Evolutionary conservation across 495 filamentous ascomycete species (phyloP).

Genomic region (Penicillium angulare): DNA sequence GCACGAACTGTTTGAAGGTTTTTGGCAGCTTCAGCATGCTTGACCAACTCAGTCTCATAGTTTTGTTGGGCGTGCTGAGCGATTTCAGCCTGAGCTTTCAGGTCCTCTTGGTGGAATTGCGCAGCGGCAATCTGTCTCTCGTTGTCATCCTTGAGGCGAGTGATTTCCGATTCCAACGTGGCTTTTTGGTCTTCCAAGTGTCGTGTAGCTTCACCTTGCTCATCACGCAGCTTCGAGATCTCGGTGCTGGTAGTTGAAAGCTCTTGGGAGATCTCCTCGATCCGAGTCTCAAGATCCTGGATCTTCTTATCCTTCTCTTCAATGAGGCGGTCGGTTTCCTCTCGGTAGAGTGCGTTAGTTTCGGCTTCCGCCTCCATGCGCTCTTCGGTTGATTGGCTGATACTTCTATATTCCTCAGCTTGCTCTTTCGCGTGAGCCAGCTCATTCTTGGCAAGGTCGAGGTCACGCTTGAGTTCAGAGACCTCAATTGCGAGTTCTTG

Average conservation of each 20-base stretch:
- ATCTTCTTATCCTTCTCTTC: constrained; percentile 74
- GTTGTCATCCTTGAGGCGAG: constrained; percentile 81
- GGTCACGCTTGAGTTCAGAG: constrained; percentile 75
- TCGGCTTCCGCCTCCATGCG: constrained; percentile 76
- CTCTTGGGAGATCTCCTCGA: constrained; percentile 79
- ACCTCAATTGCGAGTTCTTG: constrained; percentile 82
- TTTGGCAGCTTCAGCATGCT: constrained; percentile 90
- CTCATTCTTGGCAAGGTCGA: constrained; percentile 73
- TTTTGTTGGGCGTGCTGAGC: constrained; percentile 89
- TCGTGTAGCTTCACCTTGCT: constrained; percentile 70
- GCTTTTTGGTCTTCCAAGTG: constrained; percentile 77
- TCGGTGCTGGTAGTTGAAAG: constrained; percentile 76
- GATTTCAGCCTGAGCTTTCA: constrained; percentile 91
- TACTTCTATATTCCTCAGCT: constrained; percentile 83
- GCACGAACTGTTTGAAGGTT: constrained; percentile 70
- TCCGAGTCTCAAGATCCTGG: constrained; percentile 72
- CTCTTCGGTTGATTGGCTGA: constrained; percentile 86
- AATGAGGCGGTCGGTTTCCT: constrained; percentile 74
- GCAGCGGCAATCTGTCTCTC: constrained; percentile 73
- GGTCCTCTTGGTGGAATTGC: constrained; percentile 82
- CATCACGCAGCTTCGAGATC: constrained; percentile 71
- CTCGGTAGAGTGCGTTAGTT: constrained; percentile 78
- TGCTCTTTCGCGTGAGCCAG: constrained; percentile 75
- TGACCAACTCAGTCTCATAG: constrained; percentile 90
- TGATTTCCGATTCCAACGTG: constrained; percentile 68